These are phyloP conservation scores for Croton setiger DNA, from an alignment of 441 rosid species.

Conservation along the genomic window DNA sequence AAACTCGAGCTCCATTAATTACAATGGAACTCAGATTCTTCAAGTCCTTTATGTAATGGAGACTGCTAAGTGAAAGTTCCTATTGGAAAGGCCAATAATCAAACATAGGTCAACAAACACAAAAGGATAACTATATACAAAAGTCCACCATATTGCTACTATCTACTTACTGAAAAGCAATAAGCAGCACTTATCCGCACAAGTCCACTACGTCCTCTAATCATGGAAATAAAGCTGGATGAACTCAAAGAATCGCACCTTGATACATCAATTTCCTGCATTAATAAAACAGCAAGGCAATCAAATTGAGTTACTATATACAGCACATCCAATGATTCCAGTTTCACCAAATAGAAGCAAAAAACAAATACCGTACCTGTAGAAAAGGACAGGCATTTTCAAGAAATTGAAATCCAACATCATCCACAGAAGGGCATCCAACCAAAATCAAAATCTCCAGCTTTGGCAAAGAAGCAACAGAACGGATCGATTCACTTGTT, in stretches of 20 bases:
- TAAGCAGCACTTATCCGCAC: slow-evolving; percentile 55
- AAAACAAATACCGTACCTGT: slow-evolving; percentile 36
- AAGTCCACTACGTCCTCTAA: slow-evolving; percentile 58
- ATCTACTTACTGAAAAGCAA: slow-evolving; percentile 60
- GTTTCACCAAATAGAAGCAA: background rate
- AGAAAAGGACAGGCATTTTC: slow-evolving; percentile 63
- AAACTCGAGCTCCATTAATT: slow-evolving; percentile 64
- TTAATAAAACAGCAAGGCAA: slow-evolving; percentile 10
- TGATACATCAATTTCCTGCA: slow-evolving; percentile 65
- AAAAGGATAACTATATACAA: background rate
- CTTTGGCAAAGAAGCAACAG: slow-evolving; percentile 56
- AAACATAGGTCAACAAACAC: slow-evolving; percentile 6
- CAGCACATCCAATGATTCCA: background rate
- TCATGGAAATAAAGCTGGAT: slow-evolving; percentile 45
- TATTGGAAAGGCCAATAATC: slow-evolving; percentile 24
- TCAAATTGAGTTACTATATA: background rate
- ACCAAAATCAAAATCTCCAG: slow-evolving; percentile 63
- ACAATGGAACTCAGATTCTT: slow-evolving; percentile 51
- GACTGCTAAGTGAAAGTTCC: slow-evolving; percentile 52
- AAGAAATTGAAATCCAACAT: slow-evolving; percentile 57
- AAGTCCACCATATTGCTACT: slow-evolving; percentile 8
- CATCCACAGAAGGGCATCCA: slow-evolving; percentile 60
- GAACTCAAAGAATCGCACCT: slow-evolving; percentile 69
- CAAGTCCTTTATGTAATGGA: slow-evolving; percentile 43
- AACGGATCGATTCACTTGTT: slow-evolving; percentile 59